Evolutionary conservation across 306 rosid species (phyloP).

Genomic region (Echinosophora koreensis): DNA sequence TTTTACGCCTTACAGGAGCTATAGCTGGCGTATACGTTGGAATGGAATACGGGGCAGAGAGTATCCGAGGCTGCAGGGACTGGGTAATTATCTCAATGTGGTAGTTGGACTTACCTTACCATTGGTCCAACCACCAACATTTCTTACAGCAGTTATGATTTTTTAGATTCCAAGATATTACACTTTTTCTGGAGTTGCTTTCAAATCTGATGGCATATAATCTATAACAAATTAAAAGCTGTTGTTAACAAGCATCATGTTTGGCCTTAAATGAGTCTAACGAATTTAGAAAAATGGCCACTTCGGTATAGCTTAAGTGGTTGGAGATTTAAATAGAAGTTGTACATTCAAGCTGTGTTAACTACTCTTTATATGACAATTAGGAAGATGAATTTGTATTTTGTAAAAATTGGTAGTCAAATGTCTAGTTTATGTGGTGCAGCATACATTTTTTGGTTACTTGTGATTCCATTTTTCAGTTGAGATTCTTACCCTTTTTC

Average conservation of each 20-base stretch:
- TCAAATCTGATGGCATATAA: slow-evolving; percentile 3
- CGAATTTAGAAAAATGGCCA: not conserved
- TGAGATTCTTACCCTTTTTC: slow-evolving; percentile 23
- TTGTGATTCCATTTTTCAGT: slow-evolving; percentile 3
- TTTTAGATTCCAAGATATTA: slow-evolving; percentile 11
- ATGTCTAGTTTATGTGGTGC: not conserved
- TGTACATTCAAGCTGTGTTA: not conserved
- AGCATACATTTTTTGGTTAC: slow-evolving; percentile 20
- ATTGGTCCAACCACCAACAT: slow-evolving; percentile 3
- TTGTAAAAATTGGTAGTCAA: slow-evolving; percentile 29
- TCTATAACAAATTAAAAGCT: slow-evolving; percentile 23
- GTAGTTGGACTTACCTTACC: slow-evolving; percentile 31
- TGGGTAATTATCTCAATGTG: slow-evolving; percentile 69
- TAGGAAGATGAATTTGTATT: slow-evolving; percentile 7
- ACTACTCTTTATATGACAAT: not conserved
- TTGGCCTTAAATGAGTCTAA: slow-evolving; percentile 9
- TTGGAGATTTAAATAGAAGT: not conserved
- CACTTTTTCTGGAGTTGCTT: slow-evolving; percentile 14
- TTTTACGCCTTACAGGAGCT: slow-evolving; percentile 58
- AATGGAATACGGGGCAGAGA: slow-evolving; percentile 76
- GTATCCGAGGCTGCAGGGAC: slow-evolving; percentile 81
- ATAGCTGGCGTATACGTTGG: slow-evolving; percentile 88
- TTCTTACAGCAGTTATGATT: not conserved
- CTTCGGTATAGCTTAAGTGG: slow-evolving; percentile 8
- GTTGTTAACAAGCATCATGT: slow-evolving; percentile 13